Conservation (phyloP, 192 early-diverging fungal genomes). For the Rhizoclosmatium sp. region DNA sequence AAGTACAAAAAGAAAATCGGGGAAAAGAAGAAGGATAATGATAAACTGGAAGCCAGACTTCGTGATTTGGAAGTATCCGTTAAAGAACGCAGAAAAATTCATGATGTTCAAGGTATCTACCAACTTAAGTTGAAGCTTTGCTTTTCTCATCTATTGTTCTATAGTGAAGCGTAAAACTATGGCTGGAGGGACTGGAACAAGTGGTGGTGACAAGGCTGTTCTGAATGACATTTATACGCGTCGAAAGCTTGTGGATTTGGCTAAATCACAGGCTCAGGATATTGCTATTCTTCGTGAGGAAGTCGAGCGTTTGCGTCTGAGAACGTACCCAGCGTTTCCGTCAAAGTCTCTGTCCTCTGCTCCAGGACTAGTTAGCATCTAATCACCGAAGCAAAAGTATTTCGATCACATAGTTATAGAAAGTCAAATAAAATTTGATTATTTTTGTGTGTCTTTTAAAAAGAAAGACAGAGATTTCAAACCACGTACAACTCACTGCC, state of each 20-base stretch:
- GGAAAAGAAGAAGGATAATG: constrained; percentile 58
- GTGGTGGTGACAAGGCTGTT: constrained; percentile 25
- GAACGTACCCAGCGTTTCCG: constrained; percentile 70
- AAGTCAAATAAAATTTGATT: too few species aligned
- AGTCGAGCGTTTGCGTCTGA: constrained; percentile 60
- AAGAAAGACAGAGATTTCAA: too few species aligned
- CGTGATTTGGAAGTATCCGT: constrained; percentile 46
- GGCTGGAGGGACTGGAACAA: constrained; percentile 12
- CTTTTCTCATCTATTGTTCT: not conserved
- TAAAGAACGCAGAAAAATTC: constrained; percentile 53
- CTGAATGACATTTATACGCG: constrained; percentile 59
- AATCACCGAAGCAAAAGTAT: too few species aligned
- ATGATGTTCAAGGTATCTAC: constrained; percentile 51
- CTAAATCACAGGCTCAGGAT: constrained; percentile 69
- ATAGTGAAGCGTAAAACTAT: constrained; percentile 21
- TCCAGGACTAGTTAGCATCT: not conserved
- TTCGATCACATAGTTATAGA: too few species aligned
- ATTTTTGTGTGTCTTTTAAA: too few species aligned
- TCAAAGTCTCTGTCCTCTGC: constrained; percentile 12
- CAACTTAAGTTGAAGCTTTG: not conserved
- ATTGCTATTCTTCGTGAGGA: constrained; percentile 66
- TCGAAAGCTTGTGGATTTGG: constrained; percentile 60
- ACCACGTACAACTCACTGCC: too few species aligned
- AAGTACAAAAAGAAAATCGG: constrained; percentile 49
- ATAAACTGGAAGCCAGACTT: constrained; percentile 46